Conservation (phyloP, 192 early-diverging fungal genomes). For the Coemansia sp. region DNA sequence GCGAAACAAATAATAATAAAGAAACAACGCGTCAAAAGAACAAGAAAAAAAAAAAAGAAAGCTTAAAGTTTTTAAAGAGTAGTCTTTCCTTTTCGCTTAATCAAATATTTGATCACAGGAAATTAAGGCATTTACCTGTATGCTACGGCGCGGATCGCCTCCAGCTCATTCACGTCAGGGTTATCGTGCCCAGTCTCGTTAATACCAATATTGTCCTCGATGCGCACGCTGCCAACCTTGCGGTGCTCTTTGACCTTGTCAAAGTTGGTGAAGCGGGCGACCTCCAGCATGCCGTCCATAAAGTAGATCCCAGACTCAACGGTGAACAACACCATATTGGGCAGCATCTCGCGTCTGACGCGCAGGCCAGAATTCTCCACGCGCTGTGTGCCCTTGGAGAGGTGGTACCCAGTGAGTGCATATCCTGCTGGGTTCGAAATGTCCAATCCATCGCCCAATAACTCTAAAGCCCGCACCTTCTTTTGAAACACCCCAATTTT, state of each 20-base stretch:
- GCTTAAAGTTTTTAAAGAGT: too few relatives aligned
- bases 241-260: conserved; percentile 65
- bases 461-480: background rate
- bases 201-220: conserved; percentile 89
- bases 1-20: conserved; percentile 3
- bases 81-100: too few relatives aligned
- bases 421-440: background rate
- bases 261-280: conserved; percentile 64
- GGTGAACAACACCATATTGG: conserved; percentile 86
- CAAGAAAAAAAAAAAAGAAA: conserved; percentile 2
- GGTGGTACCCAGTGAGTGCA: conserved; percentile 37
- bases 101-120: too few relatives aligned
- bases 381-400: conserved; percentile 65
- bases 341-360: conserved; percentile 66
- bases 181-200: conserved; percentile 74
- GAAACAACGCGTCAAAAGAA: conserved; percentile 11
- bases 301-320: conserved; percentile 96
- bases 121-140: background rate
- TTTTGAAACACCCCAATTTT: too few relatives aligned
- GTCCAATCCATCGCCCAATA: background rate
- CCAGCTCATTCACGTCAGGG: conserved; percentile 72
- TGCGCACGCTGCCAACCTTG: conserved; percentile 84
- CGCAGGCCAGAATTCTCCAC: conserved; percentile 70
- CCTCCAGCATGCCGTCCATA: conserved; percentile 72
- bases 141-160: conserved; percentile 47